phyloP scores from a whole-genome alignment of 2,329 filamentous ascomycete genomes.

The Coniochaeta ligniaria region DNA sequence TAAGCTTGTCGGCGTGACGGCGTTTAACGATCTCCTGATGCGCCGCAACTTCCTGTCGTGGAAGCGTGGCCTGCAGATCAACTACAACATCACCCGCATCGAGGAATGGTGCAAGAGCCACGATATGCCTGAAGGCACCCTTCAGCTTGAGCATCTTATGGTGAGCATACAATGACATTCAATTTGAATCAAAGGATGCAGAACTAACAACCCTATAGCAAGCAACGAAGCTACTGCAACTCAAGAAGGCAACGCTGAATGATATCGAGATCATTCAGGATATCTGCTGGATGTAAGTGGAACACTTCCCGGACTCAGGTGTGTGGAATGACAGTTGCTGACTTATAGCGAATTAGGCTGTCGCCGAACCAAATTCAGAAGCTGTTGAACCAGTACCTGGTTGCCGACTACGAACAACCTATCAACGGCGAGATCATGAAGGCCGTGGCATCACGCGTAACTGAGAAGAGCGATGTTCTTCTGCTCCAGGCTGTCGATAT shows the following conservation, averaged over 20 bases:
- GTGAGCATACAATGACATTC: slow-evolving; percentile 35
- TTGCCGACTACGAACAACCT: slow-evolving; percentile 97
- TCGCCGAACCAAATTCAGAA: slow-evolving; percentile 99
- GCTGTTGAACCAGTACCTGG: slow-evolving; percentile 94
- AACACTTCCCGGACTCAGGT: not conserved
- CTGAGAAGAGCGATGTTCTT: slow-evolving; percentile 95
- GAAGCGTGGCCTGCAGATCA: slow-evolving; percentile 98
- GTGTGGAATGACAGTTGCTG: not conserved
- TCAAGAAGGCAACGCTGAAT: slow-evolving; percentile 98
- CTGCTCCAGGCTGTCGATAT: slow-evolving; percentile 93
- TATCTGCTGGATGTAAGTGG: slow-evolving; percentile 96
- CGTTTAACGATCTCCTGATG: slow-evolving; percentile 98
- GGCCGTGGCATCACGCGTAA: slow-evolving; percentile 91
- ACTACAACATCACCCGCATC: slow-evolving; percentile 99
- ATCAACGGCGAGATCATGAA: slow-evolving; percentile 99
- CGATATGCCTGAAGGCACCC: slow-evolving; percentile 96
- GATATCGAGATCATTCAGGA: slow-evolving; percentile 99
- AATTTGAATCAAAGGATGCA: not conserved
- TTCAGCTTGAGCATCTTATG: slow-evolving; percentile 98
- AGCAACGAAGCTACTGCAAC: slow-evolving; percentile 94
- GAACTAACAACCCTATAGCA: slow-evolving; percentile 48
- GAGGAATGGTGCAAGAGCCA: slow-evolving; percentile 99
- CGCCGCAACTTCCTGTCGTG: slow-evolving; percentile 96
- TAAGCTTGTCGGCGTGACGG: slow-evolving; percentile 88
- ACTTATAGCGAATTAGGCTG: slow-evolving; percentile 48